Base-by-base conservation (phyloP, 768 basidiomycete species). In the Obba rivulosa region DNA sequence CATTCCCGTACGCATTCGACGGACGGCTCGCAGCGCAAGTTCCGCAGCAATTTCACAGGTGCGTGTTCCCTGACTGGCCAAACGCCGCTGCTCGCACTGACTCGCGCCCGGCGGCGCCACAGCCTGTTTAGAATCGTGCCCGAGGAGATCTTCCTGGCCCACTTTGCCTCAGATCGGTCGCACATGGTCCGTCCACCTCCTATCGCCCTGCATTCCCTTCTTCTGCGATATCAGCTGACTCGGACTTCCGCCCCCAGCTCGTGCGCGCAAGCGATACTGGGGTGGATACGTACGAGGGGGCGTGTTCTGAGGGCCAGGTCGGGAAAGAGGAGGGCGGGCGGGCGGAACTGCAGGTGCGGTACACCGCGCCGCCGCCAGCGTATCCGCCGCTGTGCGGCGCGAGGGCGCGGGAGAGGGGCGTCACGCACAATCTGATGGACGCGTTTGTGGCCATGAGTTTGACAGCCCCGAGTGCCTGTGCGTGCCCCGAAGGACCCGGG, bases 141-240 rank as follows among this genome's bases (percentile, higher is more conserved):
- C 49, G 78, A 74, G 16, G 50, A 62, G 25, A 62, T 63, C 11
- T 85, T 72, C 58, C 62, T 86, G 37, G 66, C 77, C 52, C 58
- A 77, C 56, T 87, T 88, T 66, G 81, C 84, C 9, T 87, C 85
- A 17, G 83, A 88, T 62, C 71, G 85, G 58, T 83, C 84, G 46
- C 85, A 87, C 63, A 87, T 88, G 85, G 83, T 83, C 54, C 59
- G 71, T 55, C 41, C 36, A 41, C 43, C 34, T 51, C 46, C 36
- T 41, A 18, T 18, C 22, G 20, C 18, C 18, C 20, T 45, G 44
- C 28, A 10, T 11, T 20, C 52, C 21, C 24, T 51, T 38, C 49
- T 34, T 45, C 42, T 46, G 38, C 7, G 7, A 46, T 11, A n/a
- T 21, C 42, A 28, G 43, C 48, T 50, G 34, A 43, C 38, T 4